Evolutionary conservation across 2,329 filamentous ascomycete species (phyloP), one percentile per base, ranked within the genome.

Genomic region (Hymenoscyphus linearis): DNA sequence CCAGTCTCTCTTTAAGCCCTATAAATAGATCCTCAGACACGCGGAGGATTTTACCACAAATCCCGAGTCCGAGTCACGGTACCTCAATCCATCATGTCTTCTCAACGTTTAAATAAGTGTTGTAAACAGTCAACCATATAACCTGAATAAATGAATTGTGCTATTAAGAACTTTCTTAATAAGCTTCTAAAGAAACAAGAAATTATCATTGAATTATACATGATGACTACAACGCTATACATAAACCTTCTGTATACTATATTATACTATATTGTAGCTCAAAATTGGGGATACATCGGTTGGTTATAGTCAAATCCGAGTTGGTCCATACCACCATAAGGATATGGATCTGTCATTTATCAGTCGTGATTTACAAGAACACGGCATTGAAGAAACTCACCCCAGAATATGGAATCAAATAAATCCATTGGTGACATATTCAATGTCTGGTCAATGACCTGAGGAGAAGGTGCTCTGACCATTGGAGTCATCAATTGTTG

Each of bases 381-480:
- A 36, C n/a, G 3, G n/a, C 7, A 16, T 26, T 9, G 34, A 53
- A 25, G 6, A 16, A 52, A 36, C 57, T 26, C 74, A 86, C 84
- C 85, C 79, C 84, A 86, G 75, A 86, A 87, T 53, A 88, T 88
- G 3, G 84, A 86, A 68, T 87, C 84, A 69, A 86, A 88, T 0
- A 88, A 74, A 63, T 88, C 85, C 83, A 88, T 85, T 0, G 85
- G 85, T 40, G 85, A 85, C 78, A 87, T 84, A 66, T 84, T 82
- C 36, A 83, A 76, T 2, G 80, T 77, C 16, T 82, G 82, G 62
- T 86, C 85, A 12, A 83, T 74, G 37, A 76, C 72, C 55, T 75
- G 72, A 56, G 85, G 73, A 53, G 79, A 79, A 6, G 70, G 55
- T 70, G 72, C 52, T 74, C 71, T 9, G 31, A 5, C 60, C 12